A percentile compares a stretch with the other conserved stretches of the same genome.
These are phyloP conservation scores for Pseudogymnoascus sp. DNA, from an alignment of 2,329 filamentous ascomycete genomes.

Conservation along the genomic window DNA sequence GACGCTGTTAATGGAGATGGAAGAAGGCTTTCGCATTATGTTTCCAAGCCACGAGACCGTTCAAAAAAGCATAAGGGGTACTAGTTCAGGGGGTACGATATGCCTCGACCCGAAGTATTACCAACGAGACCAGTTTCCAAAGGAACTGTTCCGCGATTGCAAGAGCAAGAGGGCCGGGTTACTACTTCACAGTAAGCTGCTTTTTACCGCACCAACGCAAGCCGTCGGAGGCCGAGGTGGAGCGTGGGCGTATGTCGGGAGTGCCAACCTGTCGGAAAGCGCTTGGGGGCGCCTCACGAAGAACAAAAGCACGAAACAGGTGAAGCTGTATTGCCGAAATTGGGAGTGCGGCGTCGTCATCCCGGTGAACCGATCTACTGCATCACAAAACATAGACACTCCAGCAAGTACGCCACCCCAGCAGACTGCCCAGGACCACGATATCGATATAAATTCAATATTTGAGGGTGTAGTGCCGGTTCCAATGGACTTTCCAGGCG, in stretches of 20 bases:
- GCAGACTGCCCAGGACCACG: background rate
- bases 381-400: background rate
- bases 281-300: constrained; percentile 81
- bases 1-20: constrained; percentile 23
- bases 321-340: constrained; percentile 78
- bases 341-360: constrained; percentile 93
- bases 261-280: constrained; percentile 85
- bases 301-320: constrained; percentile 57
- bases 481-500: constrained; percentile 56
- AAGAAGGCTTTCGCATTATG: constrained; percentile 61
- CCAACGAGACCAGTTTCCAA: constrained; percentile 62
- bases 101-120: constrained; percentile 71
- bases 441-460: background rate
- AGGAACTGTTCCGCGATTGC: constrained; percentile 65
- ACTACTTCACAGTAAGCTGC: constrained; percentile 82
- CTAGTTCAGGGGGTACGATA: constrained; percentile 69
- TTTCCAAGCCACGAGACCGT: constrained; percentile 74
- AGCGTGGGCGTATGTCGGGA: constrained; percentile 82
- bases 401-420: background rate
- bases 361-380: constrained; percentile 37
- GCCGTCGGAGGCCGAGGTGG: constrained; percentile 19
- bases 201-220: constrained; percentile 39
- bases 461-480: constrained; percentile 53
- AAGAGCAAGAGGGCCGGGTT: constrained; percentile 62
- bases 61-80: constrained; percentile 53